A percentile compares a stretch with the other conserved stretches of the same genome.
These are phyloP conservation scores for Trichoderma aggressivum DNA, from an alignment of 2,329 filamentous ascomycete genomes.

Conservation along the genomic window DNA sequence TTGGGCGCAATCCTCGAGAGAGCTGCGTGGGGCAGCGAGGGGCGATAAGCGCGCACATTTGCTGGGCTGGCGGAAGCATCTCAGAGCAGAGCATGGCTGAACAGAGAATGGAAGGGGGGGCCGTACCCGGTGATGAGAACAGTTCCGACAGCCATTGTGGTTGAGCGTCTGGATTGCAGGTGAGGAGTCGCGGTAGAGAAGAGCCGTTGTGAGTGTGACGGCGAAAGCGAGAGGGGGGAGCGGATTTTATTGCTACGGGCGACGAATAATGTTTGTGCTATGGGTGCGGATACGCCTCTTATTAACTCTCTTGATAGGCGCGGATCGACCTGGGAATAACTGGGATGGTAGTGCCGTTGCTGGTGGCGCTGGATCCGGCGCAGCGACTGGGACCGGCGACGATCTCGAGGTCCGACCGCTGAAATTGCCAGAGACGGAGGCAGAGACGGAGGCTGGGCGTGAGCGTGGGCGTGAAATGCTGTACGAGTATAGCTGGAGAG, in stretches of 20 bases:
- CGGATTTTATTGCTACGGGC: constrained; percentile 16
- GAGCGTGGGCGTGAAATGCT: neutral
- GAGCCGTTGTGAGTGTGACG: no score
- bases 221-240: constrained; percentile 12
- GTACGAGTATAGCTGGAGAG: neutral
- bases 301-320: constrained; percentile 16
- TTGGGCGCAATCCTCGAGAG: neutral
- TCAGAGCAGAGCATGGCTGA: neutral
- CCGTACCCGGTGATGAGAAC: constrained; percentile 88
- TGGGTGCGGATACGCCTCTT: constrained; percentile 10
- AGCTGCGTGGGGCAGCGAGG: neutral
- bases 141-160: constrained; percentile 74
- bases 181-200: neutral
- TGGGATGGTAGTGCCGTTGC: neutral
- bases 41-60: neutral
- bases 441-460: neutral
- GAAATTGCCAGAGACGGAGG: neutral
- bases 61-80: neutral
- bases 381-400: neutral
- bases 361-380: neutral
- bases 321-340: constrained; percentile 9
- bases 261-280: neutral
- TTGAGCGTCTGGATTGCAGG: neutral
- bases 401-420: constrained; percentile 7
- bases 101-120: neutral